Evolutionary conservation across 768 basidiomycete genomes (phyloP), one percentile per base, ranked within the genome.

Genomic region (Glaciozyma antarctica): DNA sequence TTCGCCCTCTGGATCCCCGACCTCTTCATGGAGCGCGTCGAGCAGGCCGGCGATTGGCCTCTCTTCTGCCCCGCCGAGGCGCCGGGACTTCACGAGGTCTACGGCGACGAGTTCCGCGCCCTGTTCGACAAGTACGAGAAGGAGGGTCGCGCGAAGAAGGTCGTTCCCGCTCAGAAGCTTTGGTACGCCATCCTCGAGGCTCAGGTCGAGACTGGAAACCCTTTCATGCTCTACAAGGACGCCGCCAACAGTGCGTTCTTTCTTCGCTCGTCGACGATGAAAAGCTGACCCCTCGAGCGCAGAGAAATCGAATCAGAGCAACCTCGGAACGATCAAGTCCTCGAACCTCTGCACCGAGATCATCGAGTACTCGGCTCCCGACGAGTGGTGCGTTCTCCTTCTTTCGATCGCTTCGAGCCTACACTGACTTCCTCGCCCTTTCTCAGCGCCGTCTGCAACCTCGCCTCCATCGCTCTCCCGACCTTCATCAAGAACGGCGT

Each of bases 151-250:
- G 86, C 86, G 5, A 85, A 86, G 72, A 88, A 87, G 80, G 82
- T 83, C 22, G 79, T 99, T 69, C 85, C 90, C 53, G 95, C 95
- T 4, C 95, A 98, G 77, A 97, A 98, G 78, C 83, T 99, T 45
- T 99, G 95, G 94, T 97, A 94, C 76, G 91, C 92, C 43, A 85
- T 98, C 71, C 80, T 98, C 48, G 95, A 98, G 74, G 85, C 92
- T 17, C 95, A 99, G 78, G 91, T 94, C 71, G 58, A 99, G 79
- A 99, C 95, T 1, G 95, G 95, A 58, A 87, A 87, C n/a, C 95
- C 95, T 0, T 99, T 97, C 81, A 98, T 98, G 90, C 81, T 90
- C 32, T 99, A 98, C 83, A 99, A 99, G 80, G 94, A 98, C 75
- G 83, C 90, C 48, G 86, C 88, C 64, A 99, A 99, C 76, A 78